These are phyloP conservation scores for Theileria luwenshuni DNA, from an alignment of 169 alveolate genomes.

Conservation along the genomic window DNA sequence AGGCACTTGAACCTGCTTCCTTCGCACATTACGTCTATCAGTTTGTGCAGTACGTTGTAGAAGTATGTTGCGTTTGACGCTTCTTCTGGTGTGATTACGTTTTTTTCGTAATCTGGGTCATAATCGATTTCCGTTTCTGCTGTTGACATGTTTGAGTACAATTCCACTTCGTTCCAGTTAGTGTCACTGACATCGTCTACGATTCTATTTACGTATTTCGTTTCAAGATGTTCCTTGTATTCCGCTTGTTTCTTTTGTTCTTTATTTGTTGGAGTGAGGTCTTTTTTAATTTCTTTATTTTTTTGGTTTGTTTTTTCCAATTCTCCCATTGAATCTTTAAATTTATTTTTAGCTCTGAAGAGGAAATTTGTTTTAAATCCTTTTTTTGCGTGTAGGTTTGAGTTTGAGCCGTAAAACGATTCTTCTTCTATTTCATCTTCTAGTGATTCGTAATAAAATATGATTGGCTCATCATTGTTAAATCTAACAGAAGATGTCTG, in stretches of 20 bases:
- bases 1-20: constrained; percentile 52
- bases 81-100: constrained; percentile 6
- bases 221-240: no score
- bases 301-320: neutral
- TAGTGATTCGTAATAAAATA: constrained; percentile 13
- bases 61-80: constrained; percentile 20
- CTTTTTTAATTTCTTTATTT: neutral
- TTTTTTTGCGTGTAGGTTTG: no score
- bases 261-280: neutral
- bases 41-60: constrained; percentile 32
- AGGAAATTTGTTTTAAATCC: no score
- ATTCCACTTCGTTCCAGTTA: neutral
- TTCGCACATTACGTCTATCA: constrained; percentile 19
- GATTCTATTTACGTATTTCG: no score
- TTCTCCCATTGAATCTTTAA: neutral
- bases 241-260: neutral
- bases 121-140: neutral
- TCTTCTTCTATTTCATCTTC: no score
- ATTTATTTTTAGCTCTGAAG: no score
- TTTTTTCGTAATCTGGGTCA: neutral
- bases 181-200: neutral
- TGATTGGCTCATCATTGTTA: neutral
- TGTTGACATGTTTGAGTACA: neutral
- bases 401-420: no score
- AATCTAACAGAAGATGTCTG: neutral